phyloP scores from a whole-genome alignment of 1,284 basidiomycete genomes.

The Flammula alnicola region DNA sequence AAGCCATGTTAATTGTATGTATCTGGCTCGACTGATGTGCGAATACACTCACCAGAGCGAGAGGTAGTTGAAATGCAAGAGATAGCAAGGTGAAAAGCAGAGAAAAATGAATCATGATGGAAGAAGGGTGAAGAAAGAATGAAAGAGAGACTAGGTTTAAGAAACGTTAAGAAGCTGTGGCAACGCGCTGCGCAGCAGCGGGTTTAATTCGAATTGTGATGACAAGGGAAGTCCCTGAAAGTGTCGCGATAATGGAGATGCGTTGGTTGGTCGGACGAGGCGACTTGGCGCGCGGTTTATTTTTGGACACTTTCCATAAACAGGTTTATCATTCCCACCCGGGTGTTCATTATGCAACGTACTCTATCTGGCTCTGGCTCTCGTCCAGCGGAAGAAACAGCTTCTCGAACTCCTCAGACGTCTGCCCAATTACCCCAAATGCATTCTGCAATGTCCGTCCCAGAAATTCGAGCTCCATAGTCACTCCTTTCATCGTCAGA shows the following conservation, averaged over 20 bases:
- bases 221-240: not conserved
- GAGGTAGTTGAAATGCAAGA: not conserved
- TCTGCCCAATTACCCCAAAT: slow-evolving; percentile 86
- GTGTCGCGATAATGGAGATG: too few relatives aligned
- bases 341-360: slow-evolving; percentile 25
- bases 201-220: not conserved
- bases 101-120: slow-evolving; percentile 8
- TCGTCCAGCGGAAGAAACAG: slow-evolving; percentile 49
- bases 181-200: slow-evolving; percentile 14
- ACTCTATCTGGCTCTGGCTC: slow-evolving; percentile 27
- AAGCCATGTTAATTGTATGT: not conserved
- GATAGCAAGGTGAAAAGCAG: slow-evolving; percentile 13
- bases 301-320: not conserved
- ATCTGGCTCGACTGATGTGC: not conserved
- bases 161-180: not conserved
- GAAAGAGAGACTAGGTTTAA: slow-evolving; percentile 4
- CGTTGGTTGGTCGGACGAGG: too few relatives aligned
- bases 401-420: slow-evolving; percentile 69
- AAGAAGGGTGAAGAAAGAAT: not conserved
- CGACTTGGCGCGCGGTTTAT: too few relatives aligned
- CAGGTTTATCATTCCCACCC: not conserved
- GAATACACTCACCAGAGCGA: not conserved
- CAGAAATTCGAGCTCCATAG: slow-evolving; percentile 81
- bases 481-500: slow-evolving; percentile 91
- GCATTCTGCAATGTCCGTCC: slow-evolving; percentile 82